Base-by-base conservation (phyloP, 192 early-diverging fungal genomes). In the Chytriomyces confervae region DNA sequence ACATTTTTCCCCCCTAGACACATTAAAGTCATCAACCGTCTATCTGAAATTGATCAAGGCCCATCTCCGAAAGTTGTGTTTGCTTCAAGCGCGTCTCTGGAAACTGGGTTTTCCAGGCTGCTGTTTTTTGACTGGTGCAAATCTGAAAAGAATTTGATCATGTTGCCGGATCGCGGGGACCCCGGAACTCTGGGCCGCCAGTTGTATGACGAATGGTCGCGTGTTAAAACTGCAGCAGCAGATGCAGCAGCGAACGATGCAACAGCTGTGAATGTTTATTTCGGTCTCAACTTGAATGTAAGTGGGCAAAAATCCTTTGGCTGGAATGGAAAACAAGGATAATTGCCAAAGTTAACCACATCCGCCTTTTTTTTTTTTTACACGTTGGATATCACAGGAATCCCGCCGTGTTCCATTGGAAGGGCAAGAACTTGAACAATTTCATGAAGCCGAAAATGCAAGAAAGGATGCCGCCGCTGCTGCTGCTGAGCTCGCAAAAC, bases 21-120 rank as follows among this genome's bases (percentile, higher is more conserved):
- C 50, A 29, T 77, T 13, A 69, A 74, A 69, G n/a, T 27, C 10
- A 69, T 80, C 7, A 62, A 71, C 20, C 29, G 11, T 29, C 13
- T 95, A 23, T 87, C 85, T 46, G 93, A 94, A 57, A 73, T 94
- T 20, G 88, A 93, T 24, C n/a, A 29, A 62, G 83, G 89, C 69
- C 86, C 89, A 48, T 91, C 86, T 16, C 93, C 89, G 29, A 95
- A 94, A 77, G 92, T 98, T 5, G 92, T 98, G 5, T 79, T 97
- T 79, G 94, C 97, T 8, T 91, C 92, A 18, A 85, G 92, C 44
- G 76, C 90, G n/a, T 89, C 92, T 48, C 85, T 99, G 80, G 92
- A 94, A 5, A 86, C 89, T 48, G 96, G 97, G 29, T 95, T 91
- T 77, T 91, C 94, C 4, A 83, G 92, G 61, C 91, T 94, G 43